Evolutionary conservation across 2,329 filamentous ascomycete genomes (phyloP).

Genomic region (Aureobasidium sp.): DNA sequence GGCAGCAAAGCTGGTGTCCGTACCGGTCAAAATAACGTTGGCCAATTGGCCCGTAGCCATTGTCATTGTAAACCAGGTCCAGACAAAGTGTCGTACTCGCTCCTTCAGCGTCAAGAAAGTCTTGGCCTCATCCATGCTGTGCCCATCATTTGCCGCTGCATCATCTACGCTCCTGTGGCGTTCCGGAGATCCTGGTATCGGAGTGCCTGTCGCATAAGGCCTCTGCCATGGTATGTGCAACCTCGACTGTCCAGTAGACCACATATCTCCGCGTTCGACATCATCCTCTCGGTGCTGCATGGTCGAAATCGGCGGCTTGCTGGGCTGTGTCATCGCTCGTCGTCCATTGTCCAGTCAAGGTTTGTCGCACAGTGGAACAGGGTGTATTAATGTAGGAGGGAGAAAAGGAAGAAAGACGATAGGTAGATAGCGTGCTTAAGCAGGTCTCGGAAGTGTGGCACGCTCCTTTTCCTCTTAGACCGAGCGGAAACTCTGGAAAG

Average conservation of each 20-base stretch:
- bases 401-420: not conserved
- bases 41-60: slow-evolving; percentile 57
- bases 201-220: slow-evolving; percentile 4
- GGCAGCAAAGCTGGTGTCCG: slow-evolving; percentile 12
- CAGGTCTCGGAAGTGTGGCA: slow-evolving; percentile 3
- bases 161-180: not conserved
- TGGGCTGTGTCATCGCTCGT: not conserved
- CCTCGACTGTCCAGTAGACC: not conserved
- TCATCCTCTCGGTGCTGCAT: slow-evolving; percentile 10
- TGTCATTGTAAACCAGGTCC: slow-evolving; percentile 72
- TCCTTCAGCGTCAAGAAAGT: slow-evolving; percentile 41
- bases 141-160: not conserved
- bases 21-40: slow-evolving; percentile 47
- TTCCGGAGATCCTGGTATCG: not conserved
- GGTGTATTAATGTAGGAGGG: too few relatives aligned
- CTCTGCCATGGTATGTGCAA: slow-evolving; percentile 2
- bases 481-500: not conserved
- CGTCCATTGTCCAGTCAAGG: not conserved
- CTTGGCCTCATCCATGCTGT: not conserved
- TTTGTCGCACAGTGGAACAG: too few relatives aligned
- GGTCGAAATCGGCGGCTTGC: not conserved
- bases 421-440: slow-evolving; percentile 3
- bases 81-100: slow-evolving; percentile 58
- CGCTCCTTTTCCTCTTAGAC: slow-evolving; percentile 1
- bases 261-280: slow-evolving; percentile 2